Base-by-base conservation (phyloP, 1,284 basidiomycete genomes). In the Papiliotrema laurentii region DNA sequence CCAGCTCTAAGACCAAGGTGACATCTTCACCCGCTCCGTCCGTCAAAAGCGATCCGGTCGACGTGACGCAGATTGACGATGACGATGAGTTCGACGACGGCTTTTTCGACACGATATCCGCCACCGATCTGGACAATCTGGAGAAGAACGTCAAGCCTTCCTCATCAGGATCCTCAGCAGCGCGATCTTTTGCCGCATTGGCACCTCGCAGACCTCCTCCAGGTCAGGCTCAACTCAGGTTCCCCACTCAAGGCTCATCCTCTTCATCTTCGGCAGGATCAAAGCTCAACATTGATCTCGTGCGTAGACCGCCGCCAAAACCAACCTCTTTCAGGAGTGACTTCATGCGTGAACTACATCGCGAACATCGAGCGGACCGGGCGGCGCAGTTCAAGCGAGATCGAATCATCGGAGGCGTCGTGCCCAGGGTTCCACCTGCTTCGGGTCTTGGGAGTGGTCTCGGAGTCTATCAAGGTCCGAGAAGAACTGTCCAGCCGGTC, bases 121-220 rank as follows among this genome's bases (percentile, higher is more conserved):
- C 54, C 3, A 45, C 37, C 4, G 69, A 73, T 38, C 58, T 72
- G 18, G 69, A 68, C 19, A 57, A 63, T 18, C 50, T 72, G 19
- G 71, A 74, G 55, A 62, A 65, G 21, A 54, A 61, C 10, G 71
- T 66, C 0, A 54, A 61, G 45, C n/a, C n/a, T n/a, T n/a, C n/a
- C n/a, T n/a, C n/a, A n/a, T n/a, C n/a, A n/a, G n/a, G n/a, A n/a
- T n/a, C n/a, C n/a, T n/a, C n/a, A n/a, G n/a, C n/a, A n/a, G n/a
- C n/a, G n/a, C n/a, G n/a, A n/a, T n/a, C n/a, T n/a, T n/a, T n/a
- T n/a, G n/a, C n/a, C n/a, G n/a, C n/a, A n/a, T n/a, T n/a, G 34
- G 39, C 25, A 28, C 47, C 1, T 43, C 36, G 24, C 43, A 53
- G 40, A 22, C 19, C 35, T 16, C 28, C 40, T 11, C 25, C 27